phyloP scores from a whole-genome alignment of 768 basidiomycete species.

The Boletus pseudopeckii region DNA sequence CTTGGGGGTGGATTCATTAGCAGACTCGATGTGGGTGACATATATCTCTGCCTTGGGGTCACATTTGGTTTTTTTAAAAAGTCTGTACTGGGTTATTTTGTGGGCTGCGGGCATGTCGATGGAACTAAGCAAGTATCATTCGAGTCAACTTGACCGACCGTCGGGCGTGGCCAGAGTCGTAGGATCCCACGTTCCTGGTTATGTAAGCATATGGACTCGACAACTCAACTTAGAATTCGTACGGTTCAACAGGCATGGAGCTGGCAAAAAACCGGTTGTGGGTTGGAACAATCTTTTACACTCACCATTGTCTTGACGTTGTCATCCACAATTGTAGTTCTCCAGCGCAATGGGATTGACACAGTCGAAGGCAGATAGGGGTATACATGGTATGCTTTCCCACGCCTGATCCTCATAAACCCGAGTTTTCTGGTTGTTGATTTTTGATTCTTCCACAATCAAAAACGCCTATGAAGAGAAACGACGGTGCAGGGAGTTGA shows the following conservation, averaged over 20 bases:
- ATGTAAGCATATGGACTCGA: conserved; percentile 13
- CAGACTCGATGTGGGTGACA: conserved; percentile 28
- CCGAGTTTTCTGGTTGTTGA: background rate
- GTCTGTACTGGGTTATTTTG: conserved; percentile 23
- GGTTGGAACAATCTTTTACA: background rate
- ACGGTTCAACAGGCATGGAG: too few species aligned
- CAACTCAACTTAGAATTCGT: background rate
- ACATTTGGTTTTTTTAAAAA: conserved; percentile 21
- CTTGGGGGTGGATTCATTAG: conserved; percentile 20
- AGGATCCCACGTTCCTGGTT: conserved; percentile 3
- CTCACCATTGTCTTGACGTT: background rate
- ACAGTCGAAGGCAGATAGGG: background rate
- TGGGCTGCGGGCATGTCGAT: conserved; percentile 25
- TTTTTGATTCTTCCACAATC: conserved; percentile 46
- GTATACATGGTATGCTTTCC: conserved; percentile 17
- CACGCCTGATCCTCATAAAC: conserved; percentile 12
- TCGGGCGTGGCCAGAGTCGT: too few species aligned
- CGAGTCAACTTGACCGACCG: too few species aligned
- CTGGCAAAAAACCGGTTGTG: background rate
- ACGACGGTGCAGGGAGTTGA: conserved; percentile 56
- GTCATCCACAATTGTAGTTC: background rate
- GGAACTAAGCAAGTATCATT: background rate
- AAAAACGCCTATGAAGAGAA: conserved; percentile 52
- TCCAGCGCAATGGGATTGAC: too few species aligned
- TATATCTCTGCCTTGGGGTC: conserved; percentile 25